Percentiles rank a stretch among this genome's conserved stretches.
phyloP scores from a whole-genome alignment of 768 basidiomycete genomes.

The Dioszegia hungarica region DNA sequence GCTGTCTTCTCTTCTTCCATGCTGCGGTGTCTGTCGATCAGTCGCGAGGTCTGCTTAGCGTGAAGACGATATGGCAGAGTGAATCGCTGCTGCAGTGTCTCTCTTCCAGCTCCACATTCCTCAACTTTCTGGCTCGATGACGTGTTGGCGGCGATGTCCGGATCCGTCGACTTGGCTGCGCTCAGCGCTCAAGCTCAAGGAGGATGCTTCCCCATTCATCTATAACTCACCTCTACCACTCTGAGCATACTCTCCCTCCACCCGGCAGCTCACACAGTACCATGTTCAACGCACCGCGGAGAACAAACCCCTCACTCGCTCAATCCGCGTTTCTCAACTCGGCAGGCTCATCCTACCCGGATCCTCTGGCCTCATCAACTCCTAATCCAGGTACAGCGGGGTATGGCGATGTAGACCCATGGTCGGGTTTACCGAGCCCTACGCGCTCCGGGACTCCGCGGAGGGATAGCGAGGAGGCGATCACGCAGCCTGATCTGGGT shows the following conservation, averaged over 20 bases:
- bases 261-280: too few relatives aligned
- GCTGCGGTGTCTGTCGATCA: too few relatives aligned
- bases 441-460: constrained; percentile 25
- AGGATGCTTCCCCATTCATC: too few relatives aligned
- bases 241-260: too few relatives aligned
- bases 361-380: constrained; percentile 34
- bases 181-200: too few relatives aligned
- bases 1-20: too few relatives aligned
- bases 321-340: constrained; percentile 27
- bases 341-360: constrained; percentile 16
- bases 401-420: constrained; percentile 48
- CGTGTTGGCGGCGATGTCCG: not conserved
- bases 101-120: not conserved
- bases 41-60: too few relatives aligned
- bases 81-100: too few relatives aligned
- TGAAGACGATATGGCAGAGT: too few relatives aligned
- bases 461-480: constrained; percentile 12
- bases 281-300: constrained; percentile 44
- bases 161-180: not conserved
- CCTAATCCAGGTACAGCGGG: constrained; percentile 15
- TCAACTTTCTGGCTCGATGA: not conserved
- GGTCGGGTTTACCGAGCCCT: constrained; percentile 45
- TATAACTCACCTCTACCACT: too few relatives aligned
- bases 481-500: not conserved
- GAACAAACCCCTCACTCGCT: constrained; percentile 17